Conservation (phyloP, 805 yeast species). For the Candida silvatica region DNA sequence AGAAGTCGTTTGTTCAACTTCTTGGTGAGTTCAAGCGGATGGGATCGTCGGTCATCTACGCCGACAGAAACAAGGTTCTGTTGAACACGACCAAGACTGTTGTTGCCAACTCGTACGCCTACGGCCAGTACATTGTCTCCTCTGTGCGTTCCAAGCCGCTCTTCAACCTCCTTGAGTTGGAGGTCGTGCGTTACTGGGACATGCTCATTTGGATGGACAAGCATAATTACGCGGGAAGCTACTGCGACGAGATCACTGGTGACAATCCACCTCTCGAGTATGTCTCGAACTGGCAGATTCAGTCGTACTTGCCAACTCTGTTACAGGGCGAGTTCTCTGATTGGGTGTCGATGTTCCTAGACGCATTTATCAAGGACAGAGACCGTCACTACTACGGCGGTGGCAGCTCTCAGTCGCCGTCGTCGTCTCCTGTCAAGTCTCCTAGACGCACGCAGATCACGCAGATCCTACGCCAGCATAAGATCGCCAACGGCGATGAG, state of each 20-base stretch:
- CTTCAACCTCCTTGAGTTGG: conserved; percentile 73
- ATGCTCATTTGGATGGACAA: conserved; percentile 92
- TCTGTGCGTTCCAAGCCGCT: conserved; percentile 73
- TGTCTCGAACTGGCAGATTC: conserved; percentile 69
- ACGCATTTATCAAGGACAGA: conserved; percentile 53
- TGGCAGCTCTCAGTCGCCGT: conserved; percentile 7
- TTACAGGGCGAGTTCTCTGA: conserved; percentile 79
- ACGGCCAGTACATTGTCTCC: conserved; percentile 74
- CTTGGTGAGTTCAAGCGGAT: conserved; percentile 68
- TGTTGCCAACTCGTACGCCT: conserved; percentile 85
- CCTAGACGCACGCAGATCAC: conserved; percentile 67
- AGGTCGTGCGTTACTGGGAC: conserved; percentile 81
- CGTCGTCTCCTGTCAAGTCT: conserved; percentile 33
- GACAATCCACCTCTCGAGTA: conserved; percentile 36
- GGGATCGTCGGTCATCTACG: conserved; percentile 76
- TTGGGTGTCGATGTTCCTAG: conserved; percentile 75
- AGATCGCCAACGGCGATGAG: conserved; percentile 12
- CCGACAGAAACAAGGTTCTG: conserved; percentile 67
- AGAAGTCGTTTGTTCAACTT: conserved; percentile 73
- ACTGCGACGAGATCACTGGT: conserved; percentile 34
- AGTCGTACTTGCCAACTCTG: conserved; percentile 61
- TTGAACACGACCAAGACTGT: conserved; percentile 66
- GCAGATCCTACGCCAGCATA: conserved; percentile 38
- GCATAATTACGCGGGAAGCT: conserved; percentile 74
- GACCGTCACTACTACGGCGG: conserved; percentile 16